phyloP scores from a whole-genome alignment of 805 yeast species.

The Monosporozyma aquatica region DNA sequence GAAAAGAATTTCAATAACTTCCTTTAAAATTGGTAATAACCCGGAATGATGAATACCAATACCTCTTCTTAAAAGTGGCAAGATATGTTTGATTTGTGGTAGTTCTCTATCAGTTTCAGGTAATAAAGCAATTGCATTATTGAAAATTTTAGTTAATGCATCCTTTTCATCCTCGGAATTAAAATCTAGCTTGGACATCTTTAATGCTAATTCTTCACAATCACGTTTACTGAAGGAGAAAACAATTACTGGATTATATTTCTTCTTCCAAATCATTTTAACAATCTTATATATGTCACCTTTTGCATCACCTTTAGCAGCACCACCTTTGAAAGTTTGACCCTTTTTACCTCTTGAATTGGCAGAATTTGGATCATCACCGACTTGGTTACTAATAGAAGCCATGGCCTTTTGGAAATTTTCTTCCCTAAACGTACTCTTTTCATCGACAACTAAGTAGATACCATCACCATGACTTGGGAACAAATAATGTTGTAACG shows the following conservation, averaged over 20 bases:
- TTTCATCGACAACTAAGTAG: conserved; percentile 94
- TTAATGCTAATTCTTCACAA: conserved; percentile 87
- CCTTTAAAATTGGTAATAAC: conserved; percentile 82
- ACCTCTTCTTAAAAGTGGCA: conserved; percentile 86
- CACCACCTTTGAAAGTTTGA: conserved; percentile 79
- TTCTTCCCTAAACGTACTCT: conserved; percentile 91
- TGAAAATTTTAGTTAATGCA: conserved; percentile 80
- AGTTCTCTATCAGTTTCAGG: conserved; percentile 87
- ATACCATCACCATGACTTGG: conserved; percentile 99
- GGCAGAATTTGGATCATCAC: conserved; percentile 69
- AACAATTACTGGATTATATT: conserved; percentile 95
- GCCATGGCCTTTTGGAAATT: conserved; percentile 99
- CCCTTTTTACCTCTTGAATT: conserved; percentile 62
- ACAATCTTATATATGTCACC: conserved; percentile 94
- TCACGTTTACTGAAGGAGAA: conserved; percentile 97
- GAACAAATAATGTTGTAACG: conserved; percentile 91
- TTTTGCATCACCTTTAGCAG: conserved; percentile 47
- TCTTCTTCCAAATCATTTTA: conserved; percentile 94
- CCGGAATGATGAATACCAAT: conserved; percentile 99
- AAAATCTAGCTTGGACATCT: conserved; percentile 92
- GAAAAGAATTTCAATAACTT: conserved; percentile 89
- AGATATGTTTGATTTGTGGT: conserved; percentile 87
- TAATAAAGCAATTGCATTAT: conserved; percentile 77
- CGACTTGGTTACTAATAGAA: conserved; percentile 68
- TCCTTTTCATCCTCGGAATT: conserved; percentile 91